Conservation (phyloP, 345 rosid species). For the Chamaenerion angustifolium region DNA sequence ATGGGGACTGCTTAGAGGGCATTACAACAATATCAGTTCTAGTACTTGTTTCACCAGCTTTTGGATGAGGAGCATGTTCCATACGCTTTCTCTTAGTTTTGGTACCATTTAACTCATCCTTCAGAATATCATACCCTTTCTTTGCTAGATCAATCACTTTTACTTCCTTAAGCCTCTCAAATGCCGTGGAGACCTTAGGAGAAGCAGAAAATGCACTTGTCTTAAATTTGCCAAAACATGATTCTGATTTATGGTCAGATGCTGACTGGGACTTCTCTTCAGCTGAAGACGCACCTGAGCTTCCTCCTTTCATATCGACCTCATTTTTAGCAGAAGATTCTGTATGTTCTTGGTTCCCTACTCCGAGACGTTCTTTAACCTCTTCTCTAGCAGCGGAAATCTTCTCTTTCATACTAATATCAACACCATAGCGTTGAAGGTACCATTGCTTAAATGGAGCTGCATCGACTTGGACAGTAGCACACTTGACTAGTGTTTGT, state of each 20-base stretch:
- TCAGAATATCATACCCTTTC: slow-evolving; percentile 78
- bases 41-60: slow-evolving; percentile 59
- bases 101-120: slow-evolving; percentile 65
- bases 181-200: slow-evolving; percentile 48
- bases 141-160: slow-evolving; percentile 64
- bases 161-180: slow-evolving; percentile 49
- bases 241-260: slow-evolving; percentile 26
- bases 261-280: slow-evolving; percentile 36
- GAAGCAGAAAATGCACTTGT: slow-evolving; percentile 39
- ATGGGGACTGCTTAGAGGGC: slow-evolving; percentile 50
- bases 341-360: slow-evolving; percentile 40
- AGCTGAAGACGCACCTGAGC: slow-evolving; percentile 25
- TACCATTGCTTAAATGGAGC: no score
- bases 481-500: no score
- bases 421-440: no score
- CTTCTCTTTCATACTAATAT: slow-evolving; percentile 57
- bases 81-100: slow-evolving; percentile 66
- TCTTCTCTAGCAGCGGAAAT: slow-evolving; percentile 76
- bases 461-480: no score
- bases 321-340: slow-evolving; percentile 21
- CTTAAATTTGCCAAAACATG: slow-evolving; percentile 57
- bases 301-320: slow-evolving; percentile 17
- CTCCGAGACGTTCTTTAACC: slow-evolving; percentile 63
- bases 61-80: slow-evolving; percentile 55
- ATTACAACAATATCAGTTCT: slow-evolving; percentile 60